Conservation (phyloP, 768 basidiomycete species). For the Auricularia heimuer region DNA sequence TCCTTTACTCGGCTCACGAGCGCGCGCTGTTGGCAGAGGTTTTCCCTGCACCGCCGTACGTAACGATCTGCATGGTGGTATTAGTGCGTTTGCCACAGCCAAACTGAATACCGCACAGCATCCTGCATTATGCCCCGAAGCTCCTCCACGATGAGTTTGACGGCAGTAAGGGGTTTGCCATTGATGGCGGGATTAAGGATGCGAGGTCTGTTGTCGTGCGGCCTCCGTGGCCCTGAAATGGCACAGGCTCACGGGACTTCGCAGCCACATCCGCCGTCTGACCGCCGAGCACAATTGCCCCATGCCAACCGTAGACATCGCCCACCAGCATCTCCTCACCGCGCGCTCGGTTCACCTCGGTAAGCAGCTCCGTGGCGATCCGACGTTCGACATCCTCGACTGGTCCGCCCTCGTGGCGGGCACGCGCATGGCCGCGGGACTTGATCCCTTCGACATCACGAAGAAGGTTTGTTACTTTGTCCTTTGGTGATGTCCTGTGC, state of each 20-base stretch:
- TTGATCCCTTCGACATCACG: conserved; percentile 22
- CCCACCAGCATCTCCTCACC: conserved; percentile 70
- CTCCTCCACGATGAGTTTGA: conserved; percentile 71
- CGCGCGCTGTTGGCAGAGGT: conserved; percentile 36
- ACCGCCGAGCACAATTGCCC: conserved; percentile 55
- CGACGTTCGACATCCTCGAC: conserved; percentile 51
- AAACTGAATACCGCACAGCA: conserved; percentile 23
- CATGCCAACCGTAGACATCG: conserved; percentile 62
- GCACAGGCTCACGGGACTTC: neutral
- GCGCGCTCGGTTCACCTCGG: conserved; percentile 60
- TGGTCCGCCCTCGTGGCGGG: conserved; percentile 80
- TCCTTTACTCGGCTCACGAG: conserved; percentile 4
- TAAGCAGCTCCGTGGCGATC: conserved; percentile 34
- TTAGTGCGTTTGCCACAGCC: neutral
- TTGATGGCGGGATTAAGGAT: conserved; percentile 86
- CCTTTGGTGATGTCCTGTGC: neutral
- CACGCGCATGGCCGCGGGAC: conserved; percentile 61
- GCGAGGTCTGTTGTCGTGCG: conserved; percentile 26
- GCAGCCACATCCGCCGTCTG: conserved; percentile 55
- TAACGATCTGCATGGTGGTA: conserved; percentile 8
- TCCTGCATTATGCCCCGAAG: conserved; percentile 50
- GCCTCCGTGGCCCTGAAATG: neutral
- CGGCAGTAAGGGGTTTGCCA: conserved; percentile 60
- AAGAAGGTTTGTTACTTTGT: neutral
- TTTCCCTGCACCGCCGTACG: conserved; percentile 54